phyloP scores from a whole-genome alignment of 129 eudicot species.

The Helianthus annuus region DNA sequence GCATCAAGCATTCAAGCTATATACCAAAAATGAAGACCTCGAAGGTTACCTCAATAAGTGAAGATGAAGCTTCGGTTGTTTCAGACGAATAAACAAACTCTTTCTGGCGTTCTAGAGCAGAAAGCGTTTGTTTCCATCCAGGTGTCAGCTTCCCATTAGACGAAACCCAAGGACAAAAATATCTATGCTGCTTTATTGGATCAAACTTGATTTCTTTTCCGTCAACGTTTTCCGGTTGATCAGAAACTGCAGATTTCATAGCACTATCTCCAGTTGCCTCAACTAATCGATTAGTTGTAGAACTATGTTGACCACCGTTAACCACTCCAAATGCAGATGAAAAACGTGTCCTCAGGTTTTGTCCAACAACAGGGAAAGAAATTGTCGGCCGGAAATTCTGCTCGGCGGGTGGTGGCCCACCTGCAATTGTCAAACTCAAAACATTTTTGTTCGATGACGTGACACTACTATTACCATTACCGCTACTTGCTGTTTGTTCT shows the following conservation, averaged over 20 bases:
- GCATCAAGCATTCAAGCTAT: neutral
- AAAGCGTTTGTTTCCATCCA: slow-evolving; percentile 82
- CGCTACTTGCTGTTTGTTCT: slow-evolving; percentile 23
- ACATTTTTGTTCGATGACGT: slow-evolving; percentile 31
- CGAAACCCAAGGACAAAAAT: slow-evolving; percentile 90
- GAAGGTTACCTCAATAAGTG: slow-evolving; percentile 68
- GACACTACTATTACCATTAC: slow-evolving; percentile 30
- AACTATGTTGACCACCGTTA: slow-evolving; percentile 18
- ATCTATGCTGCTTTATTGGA: slow-evolving; percentile 90
- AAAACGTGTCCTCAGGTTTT: slow-evolving; percentile 64
- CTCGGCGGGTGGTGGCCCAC: slow-evolving; percentile 91
- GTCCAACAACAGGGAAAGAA: slow-evolving; percentile 87
- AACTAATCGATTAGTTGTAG: slow-evolving; percentile 21
- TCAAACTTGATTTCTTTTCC: slow-evolving; percentile 60
- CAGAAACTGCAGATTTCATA: slow-evolving; percentile 28
- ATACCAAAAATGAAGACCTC: slow-evolving; percentile 5
- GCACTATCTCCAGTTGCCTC: slow-evolving; percentile 26
- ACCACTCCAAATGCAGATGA: slow-evolving; percentile 38
- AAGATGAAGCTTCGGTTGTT: slow-evolving; percentile 51
- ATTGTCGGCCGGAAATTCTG: slow-evolving; percentile 82
- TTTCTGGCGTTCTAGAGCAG: slow-evolving; percentile 66
- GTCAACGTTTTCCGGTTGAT: slow-evolving; percentile 19
- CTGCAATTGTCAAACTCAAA: slow-evolving; percentile 75
- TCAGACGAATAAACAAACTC: slow-evolving; percentile 49
- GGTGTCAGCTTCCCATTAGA: slow-evolving; percentile 56